Evolutionary conservation across 2,329 filamentous ascomycete species (phyloP).

Genomic region (Rhynchosporium secalis): DNA sequence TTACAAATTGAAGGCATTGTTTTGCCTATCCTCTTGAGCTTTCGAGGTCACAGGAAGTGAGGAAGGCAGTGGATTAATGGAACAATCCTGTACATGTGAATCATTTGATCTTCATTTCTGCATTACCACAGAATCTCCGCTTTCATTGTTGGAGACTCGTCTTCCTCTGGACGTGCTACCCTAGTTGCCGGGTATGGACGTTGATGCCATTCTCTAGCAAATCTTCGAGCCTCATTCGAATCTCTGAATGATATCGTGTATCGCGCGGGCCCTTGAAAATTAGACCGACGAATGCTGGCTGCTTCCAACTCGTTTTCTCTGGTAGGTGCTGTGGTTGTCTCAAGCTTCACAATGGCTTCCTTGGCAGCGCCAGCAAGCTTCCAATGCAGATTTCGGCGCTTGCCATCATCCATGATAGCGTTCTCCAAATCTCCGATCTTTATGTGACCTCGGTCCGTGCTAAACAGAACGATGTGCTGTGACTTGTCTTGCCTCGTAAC

Average conservation of each 20-base stretch:
- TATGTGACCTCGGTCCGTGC: slow-evolving; percentile 30
- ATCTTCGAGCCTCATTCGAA: slow-evolving; percentile 43
- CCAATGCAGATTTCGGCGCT: slow-evolving; percentile 39
- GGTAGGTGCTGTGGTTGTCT: neutral
- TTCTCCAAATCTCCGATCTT: slow-evolving; percentile 24
- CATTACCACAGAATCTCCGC: slow-evolving; percentile 51
- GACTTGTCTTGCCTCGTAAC: slow-evolving; percentile 24
- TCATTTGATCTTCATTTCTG: slow-evolving; percentile 9
- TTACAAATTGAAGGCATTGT: slow-evolving; percentile 37
- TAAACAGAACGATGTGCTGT: slow-evolving; percentile 37
- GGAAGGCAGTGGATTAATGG: slow-evolving; percentile 19
- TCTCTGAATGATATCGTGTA: slow-evolving; percentile 39
- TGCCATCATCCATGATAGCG: slow-evolving; percentile 35
- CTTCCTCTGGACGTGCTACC: slow-evolving; percentile 38
- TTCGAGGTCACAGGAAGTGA: slow-evolving; percentile 12
- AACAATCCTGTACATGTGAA: slow-evolving; percentile 14
- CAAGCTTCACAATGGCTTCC: slow-evolving; percentile 23
- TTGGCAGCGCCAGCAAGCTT: slow-evolving; percentile 28
- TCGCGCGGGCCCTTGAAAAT: slow-evolving; percentile 23
- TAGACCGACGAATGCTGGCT: neutral
- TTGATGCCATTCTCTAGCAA: slow-evolving; percentile 54
- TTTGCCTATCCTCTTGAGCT: slow-evolving; percentile 26
- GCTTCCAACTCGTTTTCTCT: slow-evolving; percentile 3
- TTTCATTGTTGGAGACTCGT: slow-evolving; percentile 44
- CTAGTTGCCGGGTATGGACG: slow-evolving; percentile 43